Conservation (phyloP, 495 filamentous ascomycete genomes). For the Copromyces sp. region DNA sequence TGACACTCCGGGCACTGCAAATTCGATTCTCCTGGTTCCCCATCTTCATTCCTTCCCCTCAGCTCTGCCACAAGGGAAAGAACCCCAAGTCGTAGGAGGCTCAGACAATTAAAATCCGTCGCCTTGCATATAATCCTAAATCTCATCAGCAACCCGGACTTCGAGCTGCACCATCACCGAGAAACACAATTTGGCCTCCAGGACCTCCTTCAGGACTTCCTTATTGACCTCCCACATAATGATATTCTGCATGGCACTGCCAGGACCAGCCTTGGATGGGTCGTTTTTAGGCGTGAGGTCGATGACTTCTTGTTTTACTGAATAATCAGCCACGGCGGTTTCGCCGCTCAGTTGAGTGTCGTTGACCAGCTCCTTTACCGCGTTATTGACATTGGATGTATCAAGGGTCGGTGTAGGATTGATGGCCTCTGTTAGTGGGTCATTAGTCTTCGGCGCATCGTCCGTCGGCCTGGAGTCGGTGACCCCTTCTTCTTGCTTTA, state of each 20-base stretch:
- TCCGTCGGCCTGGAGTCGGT: neutral
- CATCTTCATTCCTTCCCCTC: no score
- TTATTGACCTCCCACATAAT: neutral
- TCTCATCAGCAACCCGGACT: neutral
- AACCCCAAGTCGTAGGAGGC: no score
- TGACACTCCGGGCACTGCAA: no score
- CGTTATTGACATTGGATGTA: no score
- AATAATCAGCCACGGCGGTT: neutral
- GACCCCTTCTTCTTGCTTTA: neutral
- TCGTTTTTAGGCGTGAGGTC: neutral
- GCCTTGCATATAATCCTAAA: neutral
- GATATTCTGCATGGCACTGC: neutral
- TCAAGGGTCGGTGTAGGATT: neutral
- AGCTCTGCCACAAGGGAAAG: no score
- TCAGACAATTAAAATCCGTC: no score
- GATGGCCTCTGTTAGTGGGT: neutral
- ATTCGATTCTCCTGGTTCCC: no score
- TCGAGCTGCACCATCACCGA: neutral
- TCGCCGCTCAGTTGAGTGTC: neutral
- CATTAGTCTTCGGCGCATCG: neutral
- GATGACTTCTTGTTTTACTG: neutral
- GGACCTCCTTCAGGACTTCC: neutral
- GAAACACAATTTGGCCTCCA: neutral
- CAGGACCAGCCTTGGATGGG: neutral
- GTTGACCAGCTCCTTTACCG: neutral